Conservation (phyloP, 495 filamentous ascomycete species). For the Tuber magnatum region DNA sequence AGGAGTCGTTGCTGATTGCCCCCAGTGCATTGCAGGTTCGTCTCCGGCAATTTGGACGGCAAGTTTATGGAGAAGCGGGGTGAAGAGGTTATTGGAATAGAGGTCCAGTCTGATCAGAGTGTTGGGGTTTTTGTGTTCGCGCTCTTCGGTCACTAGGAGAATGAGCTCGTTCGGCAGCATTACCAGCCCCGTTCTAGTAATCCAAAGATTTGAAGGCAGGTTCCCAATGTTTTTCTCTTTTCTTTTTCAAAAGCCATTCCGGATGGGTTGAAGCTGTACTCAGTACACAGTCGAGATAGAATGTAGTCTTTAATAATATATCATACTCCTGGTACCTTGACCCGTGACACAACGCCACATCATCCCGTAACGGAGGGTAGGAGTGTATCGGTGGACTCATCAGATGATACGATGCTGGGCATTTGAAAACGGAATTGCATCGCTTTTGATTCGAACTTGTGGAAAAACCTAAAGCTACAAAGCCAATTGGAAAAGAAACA, state of each 20-base stretch:
- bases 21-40: background rate
- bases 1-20: background rate
- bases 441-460: background rate
- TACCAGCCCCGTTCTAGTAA: background rate
- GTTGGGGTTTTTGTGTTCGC: conserved; percentile 22
- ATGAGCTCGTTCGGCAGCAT: conserved; percentile 29
- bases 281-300: background rate
- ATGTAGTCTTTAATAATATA: background rate
- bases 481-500: background rate
- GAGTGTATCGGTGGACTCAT: background rate
- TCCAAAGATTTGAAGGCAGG: background rate
- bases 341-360: background rate
- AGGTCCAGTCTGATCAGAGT: conserved; percentile 19
- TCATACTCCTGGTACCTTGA: background rate
- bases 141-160: conserved; percentile 21
- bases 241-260: background rate
- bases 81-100: conserved; percentile 21
- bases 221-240: no score
- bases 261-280: background rate
- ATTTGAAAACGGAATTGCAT: background rate
- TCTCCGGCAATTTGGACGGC: conserved; percentile 4
- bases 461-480: conserved; percentile 4
- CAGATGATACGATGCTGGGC: background rate
- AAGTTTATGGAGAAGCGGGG: conserved; percentile 16
- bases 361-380: background rate